Evolutionary conservation across 257 asterid genomes (phyloP).

Genomic region (Eucommia ulmoides): DNA sequence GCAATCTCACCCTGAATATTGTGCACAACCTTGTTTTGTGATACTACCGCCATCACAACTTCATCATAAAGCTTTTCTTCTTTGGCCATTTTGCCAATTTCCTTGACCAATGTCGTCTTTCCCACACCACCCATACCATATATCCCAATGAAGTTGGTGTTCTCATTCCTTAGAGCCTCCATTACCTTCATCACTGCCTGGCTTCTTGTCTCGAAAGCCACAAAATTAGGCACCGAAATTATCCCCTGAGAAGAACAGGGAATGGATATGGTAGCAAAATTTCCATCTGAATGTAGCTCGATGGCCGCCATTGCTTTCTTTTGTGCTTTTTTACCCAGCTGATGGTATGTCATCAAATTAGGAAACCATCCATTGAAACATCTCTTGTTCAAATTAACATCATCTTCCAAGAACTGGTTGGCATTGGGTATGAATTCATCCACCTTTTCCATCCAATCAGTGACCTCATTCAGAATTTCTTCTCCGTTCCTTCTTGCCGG

Average conservation of each 20-base stretch:
- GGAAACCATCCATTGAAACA: neutral
- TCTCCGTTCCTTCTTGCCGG: neutral
- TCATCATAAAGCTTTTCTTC: neutral
- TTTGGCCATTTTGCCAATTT: no score
- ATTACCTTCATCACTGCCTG: no score
- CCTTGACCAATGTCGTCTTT: no score
- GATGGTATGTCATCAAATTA: neutral
- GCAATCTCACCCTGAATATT: no score
- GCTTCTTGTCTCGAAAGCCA: no score
- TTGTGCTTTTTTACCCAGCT: no score
- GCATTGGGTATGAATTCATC: neutral
- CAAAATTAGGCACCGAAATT: no score
- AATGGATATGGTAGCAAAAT: neutral
- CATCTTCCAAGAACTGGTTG: neutral
- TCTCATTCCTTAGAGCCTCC: no score
- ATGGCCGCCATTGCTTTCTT: no score
- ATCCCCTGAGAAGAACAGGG: neutral
- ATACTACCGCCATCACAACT: neutral
- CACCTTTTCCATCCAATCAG: neutral
- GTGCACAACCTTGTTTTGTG: neutral
- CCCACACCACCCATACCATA: no score
- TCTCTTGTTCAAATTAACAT: neutral
- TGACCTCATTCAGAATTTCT: neutral
- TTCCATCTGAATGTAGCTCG: neutral
- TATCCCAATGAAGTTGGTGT: no score